phyloP scores from a whole-genome alignment of 2,329 filamentous ascomycete species.

The Aspergillus tanneri region DNA sequence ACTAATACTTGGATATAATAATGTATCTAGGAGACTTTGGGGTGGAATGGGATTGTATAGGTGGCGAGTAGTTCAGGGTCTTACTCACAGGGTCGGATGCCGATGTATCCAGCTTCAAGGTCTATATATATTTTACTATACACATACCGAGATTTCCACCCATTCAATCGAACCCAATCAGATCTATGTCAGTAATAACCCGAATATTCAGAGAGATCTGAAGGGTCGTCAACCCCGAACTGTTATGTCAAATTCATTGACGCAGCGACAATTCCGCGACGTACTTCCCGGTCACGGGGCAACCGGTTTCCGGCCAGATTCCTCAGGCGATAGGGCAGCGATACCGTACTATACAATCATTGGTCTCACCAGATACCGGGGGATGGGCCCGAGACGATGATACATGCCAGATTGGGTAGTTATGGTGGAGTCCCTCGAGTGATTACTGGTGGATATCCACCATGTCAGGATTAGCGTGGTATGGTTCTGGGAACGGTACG shows the following conservation, averaged over 20 bases:
- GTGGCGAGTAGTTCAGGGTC: too few relatives aligned
- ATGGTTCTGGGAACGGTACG: constrained; percentile 7
- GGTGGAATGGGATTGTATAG: too few relatives aligned
- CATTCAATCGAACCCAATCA: too few relatives aligned
- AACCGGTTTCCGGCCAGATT: constrained; percentile 3
- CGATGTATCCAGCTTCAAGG: too few relatives aligned
- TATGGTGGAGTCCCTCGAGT: neutral
- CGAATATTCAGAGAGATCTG: too few relatives aligned
- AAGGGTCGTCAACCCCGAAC: neutral
- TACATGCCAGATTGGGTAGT: constrained; percentile 2
- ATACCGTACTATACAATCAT: constrained; percentile 7
- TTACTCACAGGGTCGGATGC: too few relatives aligned
- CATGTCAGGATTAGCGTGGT: constrained; percentile 7
- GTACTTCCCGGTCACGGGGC: constrained; percentile 16
- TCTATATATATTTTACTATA: too few relatives aligned
- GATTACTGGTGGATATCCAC: constrained; percentile 7
- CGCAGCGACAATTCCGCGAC: neutral
- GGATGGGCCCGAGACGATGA: constrained; percentile 14
- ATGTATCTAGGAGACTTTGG: too few relatives aligned
- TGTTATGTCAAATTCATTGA: neutral
- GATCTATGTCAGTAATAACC: too few relatives aligned
- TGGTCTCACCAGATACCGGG: constrained; percentile 19
- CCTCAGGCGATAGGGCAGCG: constrained; percentile 18
- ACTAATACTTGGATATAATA: too few relatives aligned
- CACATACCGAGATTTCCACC: too few relatives aligned